phyloP scores from a whole-genome alignment of 495 filamentous ascomycete species.

The Pyrenopolyporus hunteri region DNA sequence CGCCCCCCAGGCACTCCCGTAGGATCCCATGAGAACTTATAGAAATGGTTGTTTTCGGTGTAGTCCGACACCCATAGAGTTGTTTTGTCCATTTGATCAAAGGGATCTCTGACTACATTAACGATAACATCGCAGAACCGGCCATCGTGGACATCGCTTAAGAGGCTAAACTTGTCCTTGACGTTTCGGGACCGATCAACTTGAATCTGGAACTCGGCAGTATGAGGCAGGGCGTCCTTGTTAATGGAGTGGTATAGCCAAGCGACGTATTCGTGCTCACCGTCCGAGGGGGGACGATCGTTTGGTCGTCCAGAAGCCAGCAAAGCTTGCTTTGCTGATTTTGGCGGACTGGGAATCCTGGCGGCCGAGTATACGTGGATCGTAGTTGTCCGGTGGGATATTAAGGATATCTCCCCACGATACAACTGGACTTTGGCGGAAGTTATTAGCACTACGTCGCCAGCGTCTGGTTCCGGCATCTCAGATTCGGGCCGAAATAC shows the following conservation, averaged over 20 bases:
- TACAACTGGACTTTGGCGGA: slow-evolving; percentile 49
- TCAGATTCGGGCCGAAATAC: slow-evolving; percentile 51
- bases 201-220: slow-evolving; percentile 52
- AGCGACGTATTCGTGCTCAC: slow-evolving; percentile 49
- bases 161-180: slow-evolving; percentile 64
- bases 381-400: slow-evolving; percentile 44
- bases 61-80: slow-evolving; percentile 88
- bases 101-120: slow-evolving; percentile 73
- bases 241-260: slow-evolving; percentile 49
- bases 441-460: slow-evolving; percentile 52
- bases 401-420: slow-evolving; percentile 43
- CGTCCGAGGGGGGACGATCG: slow-evolving; percentile 21
- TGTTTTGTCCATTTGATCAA: slow-evolving; percentile 51
- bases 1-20: slow-evolving; percentile 44
- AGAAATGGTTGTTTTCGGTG: slow-evolving; percentile 69
- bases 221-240: slow-evolving; percentile 50
- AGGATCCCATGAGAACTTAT: slow-evolving; percentile 58
- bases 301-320: slow-evolving; percentile 3
- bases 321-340: slow-evolving; percentile 45
- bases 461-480: slow-evolving; percentile 47
- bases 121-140: slow-evolving; percentile 74
- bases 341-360: slow-evolving; percentile 48
- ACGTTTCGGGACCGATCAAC: slow-evolving; percentile 45
- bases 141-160: slow-evolving; percentile 65
- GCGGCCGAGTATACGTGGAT: slow-evolving; percentile 48